Base-by-base conservation (phyloP, 495 filamentous ascomycete genomes). In the Penicillium coprophilum region DNA sequence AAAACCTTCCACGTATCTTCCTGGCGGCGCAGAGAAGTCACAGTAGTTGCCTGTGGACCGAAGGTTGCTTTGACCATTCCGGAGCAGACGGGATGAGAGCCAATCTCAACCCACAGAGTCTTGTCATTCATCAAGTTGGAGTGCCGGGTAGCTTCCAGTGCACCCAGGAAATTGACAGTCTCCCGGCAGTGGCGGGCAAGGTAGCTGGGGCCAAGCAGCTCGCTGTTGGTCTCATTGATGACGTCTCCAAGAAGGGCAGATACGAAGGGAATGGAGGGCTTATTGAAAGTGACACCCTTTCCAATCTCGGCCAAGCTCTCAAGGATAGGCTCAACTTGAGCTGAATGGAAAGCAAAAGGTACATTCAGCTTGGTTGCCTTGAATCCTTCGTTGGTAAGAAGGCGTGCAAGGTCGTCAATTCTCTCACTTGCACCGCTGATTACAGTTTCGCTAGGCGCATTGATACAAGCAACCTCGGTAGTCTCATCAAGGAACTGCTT, bases 301-400 rank as follows among this genome's bases (percentile, higher is more conserved):
- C 85, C 85, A 36, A 85, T 63, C 3, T 72, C 68, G 56, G 87
- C 83, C 41, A 92, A 88, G 0, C 80, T 77, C 6, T 85, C 80
- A 6, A 92, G 70, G 20, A 94, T 88, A 21, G 86, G 79, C n/a
- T 92, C 87, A 23, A 93, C 83, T 61, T 93, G 90, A 0, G 82
- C 77, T 5, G 90, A 88, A 68, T 95, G 90, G 79, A 91, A 94
- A 13, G 90, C 90, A 53, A 85, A 92, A 30, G 87, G 87, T 13
- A 92, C 82, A 34, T 84, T 82, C 4, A 94, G 78, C 57, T 83
- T 84, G 0, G 81, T 88, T 62, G 78, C 85, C 67, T 89, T 91
- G 64, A 88, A 79, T 2, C 80, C 79, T 45, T 75, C 71, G 19
- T 68, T 73, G 12, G 70, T 63, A 17, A 92, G 80, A 28, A 77